A percentile compares a stretch with the other conserved stretches of the same genome.
These are phyloP conservation scores for Protomyces lactucae-debilis DNA, from an alignment of 1,139 yeast genomes.

Conservation along the genomic window DNA sequence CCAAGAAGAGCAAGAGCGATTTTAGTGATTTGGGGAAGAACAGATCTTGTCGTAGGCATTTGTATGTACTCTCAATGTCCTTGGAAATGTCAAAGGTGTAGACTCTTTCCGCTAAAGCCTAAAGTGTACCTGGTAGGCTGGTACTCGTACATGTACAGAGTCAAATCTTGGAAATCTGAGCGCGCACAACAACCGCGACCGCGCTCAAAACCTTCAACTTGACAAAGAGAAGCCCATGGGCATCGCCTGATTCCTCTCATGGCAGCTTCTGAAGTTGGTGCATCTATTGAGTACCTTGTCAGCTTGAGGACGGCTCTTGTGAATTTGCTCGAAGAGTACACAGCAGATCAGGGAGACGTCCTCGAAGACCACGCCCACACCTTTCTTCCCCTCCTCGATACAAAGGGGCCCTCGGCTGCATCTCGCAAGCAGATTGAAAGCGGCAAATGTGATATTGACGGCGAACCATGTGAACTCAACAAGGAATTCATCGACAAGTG, in stretches of 20 bases:
- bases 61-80: no score
- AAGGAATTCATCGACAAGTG: conserved; percentile 24
- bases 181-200: no score
- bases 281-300: conserved; percentile 7
- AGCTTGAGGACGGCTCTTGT: conserved; percentile 3
- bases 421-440: neutral
- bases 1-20: neutral
- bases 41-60: no score
- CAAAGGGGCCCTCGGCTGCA: neutral
- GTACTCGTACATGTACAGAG: no score
- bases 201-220: no score
- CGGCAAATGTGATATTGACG: conserved; percentile 5
- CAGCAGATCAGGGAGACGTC: neutral
- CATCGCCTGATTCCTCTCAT: neutral
- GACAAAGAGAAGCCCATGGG: neutral
- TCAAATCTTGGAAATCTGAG: no score
- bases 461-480: conserved; percentile 7
- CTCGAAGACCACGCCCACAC: neutral
- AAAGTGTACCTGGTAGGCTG: no score
- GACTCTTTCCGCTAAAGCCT: no score
- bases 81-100: no score
- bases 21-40: neutral
- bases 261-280: neutral
- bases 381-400: neutral
- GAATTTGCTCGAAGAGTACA: neutral